Conservation (phyloP, 371 early-diverging fungal genomes). For the Gilbertella persicaria region DNA sequence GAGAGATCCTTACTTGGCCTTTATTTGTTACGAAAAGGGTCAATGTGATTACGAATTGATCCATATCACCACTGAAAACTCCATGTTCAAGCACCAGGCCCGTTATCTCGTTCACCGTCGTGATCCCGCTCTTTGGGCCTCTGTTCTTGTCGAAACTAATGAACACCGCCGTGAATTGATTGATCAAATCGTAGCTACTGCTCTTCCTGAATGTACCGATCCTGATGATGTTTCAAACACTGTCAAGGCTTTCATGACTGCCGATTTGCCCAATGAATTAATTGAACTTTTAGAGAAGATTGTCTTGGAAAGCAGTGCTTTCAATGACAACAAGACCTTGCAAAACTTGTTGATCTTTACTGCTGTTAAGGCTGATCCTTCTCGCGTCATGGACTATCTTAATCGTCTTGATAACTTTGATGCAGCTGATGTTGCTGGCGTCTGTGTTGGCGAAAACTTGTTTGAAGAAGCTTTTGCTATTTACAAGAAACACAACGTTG, state of each 20-base stretch:
- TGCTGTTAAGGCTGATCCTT: conserved; percentile 93
- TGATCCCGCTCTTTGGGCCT: conserved; percentile 83
- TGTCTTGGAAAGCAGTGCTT: conserved; percentile 87
- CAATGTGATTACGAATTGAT: conserved; percentile 93
- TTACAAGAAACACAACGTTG: conserved; percentile 90
- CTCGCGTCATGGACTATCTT: conserved; percentile 93
- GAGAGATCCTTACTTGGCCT: conserved; percentile 96
- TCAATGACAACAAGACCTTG: conserved; percentile 93
- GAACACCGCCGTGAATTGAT: conserved; percentile 85
- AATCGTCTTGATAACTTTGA: conserved; percentile 93
- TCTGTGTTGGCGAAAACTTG: conserved; percentile 85
- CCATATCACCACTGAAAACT: conserved; percentile 92
- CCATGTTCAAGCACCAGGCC: conserved; percentile 99
- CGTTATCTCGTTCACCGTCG: conserved; percentile 93
- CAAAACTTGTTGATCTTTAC: conserved; percentile 97
- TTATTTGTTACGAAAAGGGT: conserved; percentile 92
- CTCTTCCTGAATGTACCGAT: conserved; percentile 93
- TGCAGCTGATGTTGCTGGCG: conserved; percentile 93
- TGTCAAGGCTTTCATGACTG: conserved; percentile 98
- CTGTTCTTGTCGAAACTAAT: conserved; percentile 79
- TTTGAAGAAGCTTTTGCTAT: conserved; percentile 96
- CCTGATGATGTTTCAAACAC: conserved; percentile 96
- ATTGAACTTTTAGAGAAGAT: conserved; percentile 97
- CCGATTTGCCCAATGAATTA: conserved; percentile 92
- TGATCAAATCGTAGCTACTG: conserved; percentile 90